Evolutionary conservation across 768 basidiomycete genomes (phyloP).

Genomic region (Austroboletus eburneus): DNA sequence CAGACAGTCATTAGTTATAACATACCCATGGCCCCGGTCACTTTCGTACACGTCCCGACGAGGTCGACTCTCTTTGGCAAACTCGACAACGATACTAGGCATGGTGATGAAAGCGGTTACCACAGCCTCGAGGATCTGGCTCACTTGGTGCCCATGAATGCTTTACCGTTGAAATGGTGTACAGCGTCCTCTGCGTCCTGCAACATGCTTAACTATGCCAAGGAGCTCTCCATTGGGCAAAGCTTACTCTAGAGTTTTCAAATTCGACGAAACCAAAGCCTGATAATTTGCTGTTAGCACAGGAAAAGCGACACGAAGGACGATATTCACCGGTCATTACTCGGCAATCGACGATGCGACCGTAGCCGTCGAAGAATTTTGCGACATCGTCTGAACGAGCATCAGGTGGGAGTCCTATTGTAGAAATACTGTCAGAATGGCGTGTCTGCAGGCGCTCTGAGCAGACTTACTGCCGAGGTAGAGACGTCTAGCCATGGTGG

Average conservation of each 20-base stretch:
- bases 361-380: constrained; percentile 89
- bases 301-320: background rate
- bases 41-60: constrained; percentile 73
- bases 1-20: background rate
- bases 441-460: constrained; percentile 3
- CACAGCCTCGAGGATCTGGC: background rate
- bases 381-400: constrained; percentile 79
- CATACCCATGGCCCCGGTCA: constrained; percentile 54
- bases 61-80: constrained; percentile 88
- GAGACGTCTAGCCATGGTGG: constrained; percentile 74
- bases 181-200: constrained; percentile 96
- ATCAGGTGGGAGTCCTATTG: constrained; percentile 74
- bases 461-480: constrained; percentile 73
- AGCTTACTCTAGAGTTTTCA: constrained; percentile 66
- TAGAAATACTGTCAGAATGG: constrained; percentile 2
- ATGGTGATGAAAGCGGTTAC: constrained; percentile 1
- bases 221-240: background rate
- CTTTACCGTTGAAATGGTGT: constrained; percentile 79
- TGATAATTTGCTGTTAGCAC: constrained; percentile 30
- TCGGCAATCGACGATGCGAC: constrained; percentile 83
- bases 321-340: constrained; percentile 84
- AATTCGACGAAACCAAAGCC: constrained; percentile 98
- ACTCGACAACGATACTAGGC: constrained; percentile 88
- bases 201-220: constrained; percentile 11
- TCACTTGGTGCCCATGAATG: constrained; percentile 81